A percentile compares a stretch with the other conserved stretches of the same genome.
Conservation (phyloP, 345 rosid genomes). For the Aurinia saxatilis region DNA sequence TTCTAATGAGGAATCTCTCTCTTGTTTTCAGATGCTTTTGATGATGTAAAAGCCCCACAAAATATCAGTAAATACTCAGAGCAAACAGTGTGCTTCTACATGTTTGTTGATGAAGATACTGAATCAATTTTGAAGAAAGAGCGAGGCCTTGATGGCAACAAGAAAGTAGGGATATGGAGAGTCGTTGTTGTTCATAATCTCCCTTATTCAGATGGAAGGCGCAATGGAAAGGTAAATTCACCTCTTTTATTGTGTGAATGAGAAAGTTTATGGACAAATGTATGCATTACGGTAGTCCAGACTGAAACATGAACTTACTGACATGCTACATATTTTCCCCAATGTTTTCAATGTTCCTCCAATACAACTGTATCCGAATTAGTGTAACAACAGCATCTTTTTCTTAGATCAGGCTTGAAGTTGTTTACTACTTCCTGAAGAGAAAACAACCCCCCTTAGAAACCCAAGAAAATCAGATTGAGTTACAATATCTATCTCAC, state of each 20-base stretch:
- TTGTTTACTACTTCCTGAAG: neutral
- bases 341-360: neutral
- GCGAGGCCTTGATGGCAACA: slow-evolving; percentile 42
- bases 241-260: neutral
- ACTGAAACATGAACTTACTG: neutral
- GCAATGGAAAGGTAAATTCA: slow-evolving; percentile 79
- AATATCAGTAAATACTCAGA: slow-evolving; percentile 72
- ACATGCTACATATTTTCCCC: neutral
- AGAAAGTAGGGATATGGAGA: slow-evolving; percentile 87
- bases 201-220: slow-evolving; percentile 85
- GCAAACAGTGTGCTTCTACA: slow-evolving; percentile 75
- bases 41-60: slow-evolving; percentile 75
- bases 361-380: neutral
- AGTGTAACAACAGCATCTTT: neutral
- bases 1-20: slow-evolving; percentile 19
- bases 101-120: slow-evolving; percentile 97
- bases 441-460: neutral
- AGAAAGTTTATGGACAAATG: neutral
- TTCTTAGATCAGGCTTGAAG: neutral
- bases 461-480: neutral
- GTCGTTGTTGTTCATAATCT: slow-evolving; percentile 76
- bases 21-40: slow-evolving; percentile 70
- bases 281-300: neutral
- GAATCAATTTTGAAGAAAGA: slow-evolving; percentile 65
- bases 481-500: neutral